Evolutionary conservation across 2,329 filamentous ascomycete genomes (phyloP).

Genomic region (Arthrinium phaeospermum): DNA sequence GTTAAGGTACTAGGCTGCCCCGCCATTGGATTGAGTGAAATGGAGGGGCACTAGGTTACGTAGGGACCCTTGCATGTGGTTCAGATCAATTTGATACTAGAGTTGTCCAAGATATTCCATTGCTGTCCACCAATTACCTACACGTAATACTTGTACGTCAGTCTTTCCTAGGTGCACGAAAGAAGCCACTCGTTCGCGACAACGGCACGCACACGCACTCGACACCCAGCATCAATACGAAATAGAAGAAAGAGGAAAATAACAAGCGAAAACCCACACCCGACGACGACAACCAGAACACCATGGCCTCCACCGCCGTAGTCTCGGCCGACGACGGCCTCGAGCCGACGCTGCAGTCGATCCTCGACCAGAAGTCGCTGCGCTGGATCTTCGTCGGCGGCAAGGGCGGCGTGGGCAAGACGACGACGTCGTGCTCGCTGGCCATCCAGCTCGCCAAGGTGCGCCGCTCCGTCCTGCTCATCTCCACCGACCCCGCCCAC

Average conservation of each 20-base stretch:
- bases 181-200: conserved; percentile 12
- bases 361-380: conserved; percentile 92
- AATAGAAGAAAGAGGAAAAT: not conserved
- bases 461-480: conserved; percentile 93
- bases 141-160: not conserved
- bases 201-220: not conserved
- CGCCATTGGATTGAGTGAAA: not conserved
- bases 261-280: not conserved
- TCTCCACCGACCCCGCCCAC: conserved; percentile 97
- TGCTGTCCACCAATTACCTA: not conserved
- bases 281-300: conserved; percentile 7
- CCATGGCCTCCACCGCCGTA: conserved; percentile 47
- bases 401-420: conserved; percentile 98
- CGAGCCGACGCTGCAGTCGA: conserved; percentile 91
- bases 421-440: conserved; percentile 97
- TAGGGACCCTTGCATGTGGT: conserved; percentile 2
- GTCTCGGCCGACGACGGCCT: conserved; percentile 72
- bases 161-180: not conserved
- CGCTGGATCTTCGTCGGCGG: conserved; percentile 99
- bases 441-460: conserved; percentile 96
- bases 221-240: not conserved
- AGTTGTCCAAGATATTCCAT: conserved; percentile 17
- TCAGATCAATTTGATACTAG: not conserved
- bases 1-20: not conserved
- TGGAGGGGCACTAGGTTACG: conserved; percentile 12